phyloP scores from a whole-genome alignment of 345 rosid species.

The Hibiscus trionum region DNA sequence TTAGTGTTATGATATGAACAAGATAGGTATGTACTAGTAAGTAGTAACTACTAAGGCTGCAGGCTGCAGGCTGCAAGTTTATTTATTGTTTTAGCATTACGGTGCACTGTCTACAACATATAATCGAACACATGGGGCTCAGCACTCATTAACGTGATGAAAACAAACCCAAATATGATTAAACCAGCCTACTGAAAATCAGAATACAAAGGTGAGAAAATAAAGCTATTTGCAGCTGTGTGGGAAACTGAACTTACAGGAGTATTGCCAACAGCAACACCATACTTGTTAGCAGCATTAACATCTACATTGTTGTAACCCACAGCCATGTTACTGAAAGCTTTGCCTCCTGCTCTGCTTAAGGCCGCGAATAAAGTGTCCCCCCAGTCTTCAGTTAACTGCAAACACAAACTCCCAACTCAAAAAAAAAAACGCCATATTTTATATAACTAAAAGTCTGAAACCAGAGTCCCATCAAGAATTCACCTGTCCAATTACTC shows the following conservation, averaged over 20 bases:
- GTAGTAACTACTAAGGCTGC: too few relatives aligned
- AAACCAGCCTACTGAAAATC: not conserved
- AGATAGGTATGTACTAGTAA: too few relatives aligned
- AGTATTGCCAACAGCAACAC: constrained; percentile 92
- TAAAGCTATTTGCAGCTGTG: not conserved
- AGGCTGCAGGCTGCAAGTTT: not conserved
- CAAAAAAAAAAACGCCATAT: not conserved
- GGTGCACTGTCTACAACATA: not conserved
- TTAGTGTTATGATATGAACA: not conserved
- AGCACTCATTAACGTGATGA: not conserved
- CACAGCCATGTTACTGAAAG: constrained; percentile 97
- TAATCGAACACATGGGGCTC: not conserved
- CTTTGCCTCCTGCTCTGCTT: constrained; percentile 89
- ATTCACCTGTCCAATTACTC: constrained; percentile 88
- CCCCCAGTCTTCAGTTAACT: constrained; percentile 98
- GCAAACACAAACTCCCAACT: constrained; percentile 13
- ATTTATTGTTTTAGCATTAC: not conserved
- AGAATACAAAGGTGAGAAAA: not conserved
- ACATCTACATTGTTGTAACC: constrained; percentile 98
- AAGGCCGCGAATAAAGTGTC: constrained; percentile 81
- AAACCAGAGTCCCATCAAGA: not conserved
- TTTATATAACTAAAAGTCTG: too few relatives aligned
- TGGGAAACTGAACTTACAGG: constrained; percentile 44
- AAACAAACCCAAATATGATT: not conserved
- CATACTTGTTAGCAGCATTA: constrained; percentile 85